Evolutionary conservation across 768 basidiomycete genomes (phyloP).

Genomic region (Kwoniella mangroviensis): DNA sequence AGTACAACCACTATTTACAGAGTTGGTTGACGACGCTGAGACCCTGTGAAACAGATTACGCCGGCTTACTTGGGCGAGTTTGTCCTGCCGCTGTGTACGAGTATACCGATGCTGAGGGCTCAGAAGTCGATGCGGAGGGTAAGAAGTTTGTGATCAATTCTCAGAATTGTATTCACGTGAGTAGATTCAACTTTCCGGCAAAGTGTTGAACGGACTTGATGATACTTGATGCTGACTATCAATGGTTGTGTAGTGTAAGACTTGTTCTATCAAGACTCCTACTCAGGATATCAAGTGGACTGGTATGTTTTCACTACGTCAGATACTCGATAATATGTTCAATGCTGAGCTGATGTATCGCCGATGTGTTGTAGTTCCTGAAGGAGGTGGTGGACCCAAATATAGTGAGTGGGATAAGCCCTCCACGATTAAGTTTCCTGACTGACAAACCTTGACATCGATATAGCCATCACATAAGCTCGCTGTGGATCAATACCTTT

Average conservation of each 20-base stretch:
- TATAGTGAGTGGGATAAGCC: slow-evolving; percentile 68
- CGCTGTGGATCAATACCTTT: neutral
- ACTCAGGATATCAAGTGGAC: slow-evolving; percentile 95
- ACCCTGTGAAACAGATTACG: slow-evolving; percentile 65
- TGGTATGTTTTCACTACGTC: slow-evolving; percentile 28
- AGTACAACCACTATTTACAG: slow-evolving; percentile 13
- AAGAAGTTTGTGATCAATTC: slow-evolving; percentile 95
- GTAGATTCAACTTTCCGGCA: slow-evolving; percentile 15
- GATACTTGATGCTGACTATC: too few relatives aligned
- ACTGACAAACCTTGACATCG: too few relatives aligned
- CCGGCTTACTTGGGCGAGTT: slow-evolving; percentile 81
- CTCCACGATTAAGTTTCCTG: neutral
- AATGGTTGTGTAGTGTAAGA: slow-evolving; percentile 70
- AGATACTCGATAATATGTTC: neutral
- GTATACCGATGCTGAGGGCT: slow-evolving; percentile 75
- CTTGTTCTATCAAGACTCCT: slow-evolving; percentile 92
- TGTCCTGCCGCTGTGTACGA: slow-evolving; percentile 98
- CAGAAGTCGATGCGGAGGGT: slow-evolving; percentile 70
- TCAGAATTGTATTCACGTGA: slow-evolving; percentile 63
- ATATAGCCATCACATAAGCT: slow-evolving; percentile 35
- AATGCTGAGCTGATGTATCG: slow-evolving; percentile 1
- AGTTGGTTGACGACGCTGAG: neutral
- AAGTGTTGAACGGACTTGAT: too few relatives aligned
- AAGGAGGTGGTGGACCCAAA: slow-evolving; percentile 95
- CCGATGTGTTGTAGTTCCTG: slow-evolving; percentile 69